These are phyloP conservation scores for Tausonia pullulans DNA, from an alignment of 1,284 basidiomycete genomes.

Conservation along the genomic window DNA sequence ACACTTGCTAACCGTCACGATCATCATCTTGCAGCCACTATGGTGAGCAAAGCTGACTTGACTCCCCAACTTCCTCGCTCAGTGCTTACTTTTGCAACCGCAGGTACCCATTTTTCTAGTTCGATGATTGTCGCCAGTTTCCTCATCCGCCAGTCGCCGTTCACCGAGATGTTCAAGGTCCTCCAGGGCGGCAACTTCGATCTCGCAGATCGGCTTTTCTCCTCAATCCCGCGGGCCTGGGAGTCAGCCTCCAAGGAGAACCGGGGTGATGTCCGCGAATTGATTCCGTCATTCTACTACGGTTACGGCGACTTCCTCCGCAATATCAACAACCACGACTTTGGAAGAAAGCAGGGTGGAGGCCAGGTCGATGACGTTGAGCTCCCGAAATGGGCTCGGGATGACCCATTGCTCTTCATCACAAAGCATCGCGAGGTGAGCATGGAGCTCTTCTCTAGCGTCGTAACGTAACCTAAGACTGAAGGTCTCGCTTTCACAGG, in stretches of 20 bases:
- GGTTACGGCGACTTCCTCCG: slow-evolving; percentile 37
- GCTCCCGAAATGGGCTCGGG: slow-evolving; percentile 74
- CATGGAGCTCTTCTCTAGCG: not conserved
- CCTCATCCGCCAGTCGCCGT: slow-evolving; percentile 79
- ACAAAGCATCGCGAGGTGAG: slow-evolving; percentile 61
- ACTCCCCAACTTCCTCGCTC: not conserved
- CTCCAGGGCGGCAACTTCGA: slow-evolving; percentile 81
- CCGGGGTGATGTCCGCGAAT: slow-evolving; percentile 84
- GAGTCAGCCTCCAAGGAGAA: slow-evolving; percentile 75
- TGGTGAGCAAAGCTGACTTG: slow-evolving; percentile 29
- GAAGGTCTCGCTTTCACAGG: slow-evolving; percentile 38
- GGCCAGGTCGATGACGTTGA: slow-evolving; percentile 78
- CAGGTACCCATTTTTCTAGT: slow-evolving; percentile 81
- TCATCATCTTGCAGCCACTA: slow-evolving; percentile 46
- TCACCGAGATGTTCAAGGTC: slow-evolving; percentile 82
- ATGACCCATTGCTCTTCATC: slow-evolving; percentile 75
- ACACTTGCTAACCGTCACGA: not conserved
- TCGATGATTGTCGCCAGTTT: slow-evolving; percentile 96
- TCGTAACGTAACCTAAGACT: not conserved
- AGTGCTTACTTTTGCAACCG: slow-evolving; percentile 18
- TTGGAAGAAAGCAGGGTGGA: slow-evolving; percentile 72
- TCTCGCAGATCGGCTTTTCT: slow-evolving; percentile 85
- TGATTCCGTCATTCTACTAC: slow-evolving; percentile 83
- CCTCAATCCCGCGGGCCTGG: slow-evolving; percentile 67
- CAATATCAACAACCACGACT: slow-evolving; percentile 50